Base-by-base conservation (phyloP, 169 alveolate genomes). In the Plasmodium blacklocki region DNA sequence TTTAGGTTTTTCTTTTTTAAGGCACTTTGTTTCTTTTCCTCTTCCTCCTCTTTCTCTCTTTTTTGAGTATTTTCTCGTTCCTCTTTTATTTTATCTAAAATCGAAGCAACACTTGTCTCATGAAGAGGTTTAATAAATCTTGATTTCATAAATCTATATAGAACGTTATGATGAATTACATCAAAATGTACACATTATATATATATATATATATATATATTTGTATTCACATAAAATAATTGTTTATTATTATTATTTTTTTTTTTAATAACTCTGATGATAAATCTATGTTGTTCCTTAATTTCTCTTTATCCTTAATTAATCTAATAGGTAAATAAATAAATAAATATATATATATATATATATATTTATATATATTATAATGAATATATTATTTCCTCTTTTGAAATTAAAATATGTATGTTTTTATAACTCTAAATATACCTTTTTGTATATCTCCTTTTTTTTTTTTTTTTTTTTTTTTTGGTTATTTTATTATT, bases 191-290 rank as follows among this genome's bases (percentile, higher is more conserved):
- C 15, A 9, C 23, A 45, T 14, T 49, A 47, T 19, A 9, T 71
- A n/a, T 21, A 47, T 52, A 15, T 26, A 19, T 15, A 19, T 12
- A n/a, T 71, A 50, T 39, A 39, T 39, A 5, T 39, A 39, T 39
- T 32, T 39, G 0, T 8, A 15, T 21, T 39, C 6, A 70, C 6
- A 26, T 67, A 43, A 60, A 39, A 39, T 39, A 39, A 9, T 39
- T 6, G 6, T 39, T 5, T 39, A 39, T 39, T 39, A 39, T 39
- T 39, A 39, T 39, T 43, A 0, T 26, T 26, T 26, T 26, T 26
- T 26, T 5, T 80, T 43, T 54, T 80, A 15, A n/a, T 70, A 59
- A 85, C 92, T 71, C 86, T 23, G 92, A 85, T 70, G 92, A 71
- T 49, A 85, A 50, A 63, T 85, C 86, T 43, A 85, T 72, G 8